Evolutionary conservation across 805 yeast species (phyloP), one percentile per base, ranked within the genome.

Genomic region (Lipomyces kockii): DNA sequence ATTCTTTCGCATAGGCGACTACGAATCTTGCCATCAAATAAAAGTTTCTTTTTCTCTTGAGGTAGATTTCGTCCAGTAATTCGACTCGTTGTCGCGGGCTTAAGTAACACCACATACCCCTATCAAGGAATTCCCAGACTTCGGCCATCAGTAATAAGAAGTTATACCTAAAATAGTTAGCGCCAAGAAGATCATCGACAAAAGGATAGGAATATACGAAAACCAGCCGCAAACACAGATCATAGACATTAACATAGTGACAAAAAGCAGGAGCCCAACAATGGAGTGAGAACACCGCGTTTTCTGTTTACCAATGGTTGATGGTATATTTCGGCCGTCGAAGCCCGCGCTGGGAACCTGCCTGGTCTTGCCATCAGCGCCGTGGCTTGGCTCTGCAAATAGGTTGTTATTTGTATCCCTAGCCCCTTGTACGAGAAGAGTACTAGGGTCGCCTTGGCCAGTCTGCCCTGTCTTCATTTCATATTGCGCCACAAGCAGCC

Each of bases 51-150:
- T 17, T n/a, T 43, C 14, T 43, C 49, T 43, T 43, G 9, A 43
- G 3, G 20, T 43, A 43, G 22, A 43, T 43, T 8, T 43, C 49
- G 49, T 43, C 49, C 22, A 43, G 49, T n/a, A 43, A 43, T n/a
- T 43, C 20, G 22, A 43, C 49, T 43, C 49, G 49, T 43, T 43
- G 11, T 43, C 49, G 49, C 22, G 49, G 22, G 22, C 6, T 43
- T 2, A 43, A n/a, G 49, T 43, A 43, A n/a, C 20, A 43, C 49
- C 49, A 43, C 49, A 43, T 43, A n/a, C 49, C 49, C 11, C 49
- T 43, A n/a, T 43, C 49, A 43, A 43, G 49, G 22, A 43, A 43
- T n/a, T 43, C 49, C 49, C 49, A 43, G 9, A 43, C 49, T 43
- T 43, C 49, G 20, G 22, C 49, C 49, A 43, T 43, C 3, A 43